A percentile compares a stretch with the other conserved stretches of the same genome.
Evolutionary conservation across 148 eudicot species (phyloP).

Genomic region (Rhododendron mucronatum): DNA sequence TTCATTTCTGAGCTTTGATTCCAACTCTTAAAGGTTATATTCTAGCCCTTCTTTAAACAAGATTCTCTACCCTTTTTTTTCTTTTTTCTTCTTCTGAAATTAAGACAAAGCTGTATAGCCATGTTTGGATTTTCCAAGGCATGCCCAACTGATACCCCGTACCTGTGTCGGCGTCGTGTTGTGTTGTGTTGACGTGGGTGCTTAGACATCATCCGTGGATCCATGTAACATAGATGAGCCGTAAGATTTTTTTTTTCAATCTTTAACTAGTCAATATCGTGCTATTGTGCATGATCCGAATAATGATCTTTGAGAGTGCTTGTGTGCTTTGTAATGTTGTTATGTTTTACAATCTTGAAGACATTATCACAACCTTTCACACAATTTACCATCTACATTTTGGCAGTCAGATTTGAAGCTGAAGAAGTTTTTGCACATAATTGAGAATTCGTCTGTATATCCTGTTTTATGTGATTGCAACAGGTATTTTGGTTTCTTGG

Average conservation of each 20-base stretch:
- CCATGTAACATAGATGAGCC: background rate
- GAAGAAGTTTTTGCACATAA: slow-evolving; percentile 94
- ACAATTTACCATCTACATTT: background rate
- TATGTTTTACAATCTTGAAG: background rate
- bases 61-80: background rate
- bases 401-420: slow-evolving; percentile 89
- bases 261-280: background rate
- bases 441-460: slow-evolving; percentile 77
- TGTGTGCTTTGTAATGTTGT: background rate
- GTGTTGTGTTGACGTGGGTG: background rate
- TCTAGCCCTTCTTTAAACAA: background rate
- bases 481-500: slow-evolving; percentile 44
- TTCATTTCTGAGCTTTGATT: background rate
- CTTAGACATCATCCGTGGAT: background rate
- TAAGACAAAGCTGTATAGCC: background rate
- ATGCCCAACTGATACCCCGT: background rate
- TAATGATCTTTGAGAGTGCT: background rate
- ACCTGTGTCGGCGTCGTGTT: background rate
- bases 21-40: background rate
- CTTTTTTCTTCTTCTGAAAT: background rate
- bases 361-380: background rate
- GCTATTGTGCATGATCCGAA: background rate
- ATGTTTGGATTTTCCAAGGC: background rate
- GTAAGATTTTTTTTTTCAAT: background rate
- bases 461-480: slow-evolving; percentile 80